A percentile compares a stretch with the other conserved stretches of the same genome.
These are phyloP conservation scores for Trichophyton verrucosum DNA, from an alignment of 2,329 filamentous ascomycete species.

Conservation along the genomic window DNA sequence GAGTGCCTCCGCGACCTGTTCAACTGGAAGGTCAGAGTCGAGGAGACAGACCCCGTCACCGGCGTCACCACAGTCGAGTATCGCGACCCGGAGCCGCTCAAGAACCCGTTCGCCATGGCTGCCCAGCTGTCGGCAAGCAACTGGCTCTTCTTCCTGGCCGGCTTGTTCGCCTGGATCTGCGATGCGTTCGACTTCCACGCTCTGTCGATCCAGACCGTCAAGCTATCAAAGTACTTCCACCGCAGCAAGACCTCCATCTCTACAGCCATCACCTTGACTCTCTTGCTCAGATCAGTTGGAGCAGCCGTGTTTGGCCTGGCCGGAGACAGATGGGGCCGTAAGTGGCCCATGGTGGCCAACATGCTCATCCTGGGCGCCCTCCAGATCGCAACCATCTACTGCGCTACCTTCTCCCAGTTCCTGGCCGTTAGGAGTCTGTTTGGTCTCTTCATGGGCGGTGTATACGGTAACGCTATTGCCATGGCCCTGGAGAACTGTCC, in stretches of 20 bases:
- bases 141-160: conserved; percentile 66
- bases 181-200: conserved; percentile 53
- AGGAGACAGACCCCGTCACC: conserved; percentile 47
- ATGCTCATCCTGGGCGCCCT: conserved; percentile 50
- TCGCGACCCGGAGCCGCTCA: conserved; percentile 52
- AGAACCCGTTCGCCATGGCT: conserved; percentile 58
- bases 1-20: conserved; percentile 55
- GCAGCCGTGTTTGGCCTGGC: conserved; percentile 47
- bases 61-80: conserved; percentile 57
- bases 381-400: conserved; percentile 50
- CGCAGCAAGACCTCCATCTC: conserved; percentile 48
- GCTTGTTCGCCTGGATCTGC: conserved; percentile 63
- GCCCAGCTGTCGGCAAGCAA: conserved; percentile 50
- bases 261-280: conserved; percentile 45
- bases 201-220: conserved; percentile 44
- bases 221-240: conserved; percentile 43
- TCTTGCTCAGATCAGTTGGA: conserved; percentile 51
- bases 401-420: conserved; percentile 46
- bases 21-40: conserved; percentile 61
- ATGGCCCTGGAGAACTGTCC: conserved; percentile 54
- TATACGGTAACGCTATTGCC: conserved; percentile 47
- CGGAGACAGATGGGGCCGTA: conserved; percentile 43
- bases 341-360: conserved; percentile 50
- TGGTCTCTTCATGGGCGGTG: conserved; percentile 50
- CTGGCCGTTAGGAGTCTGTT: conserved; percentile 49